Evolutionary conservation across 257 asterid genomes (phyloP).

Genomic region (Nemophila menziesii): DNA sequence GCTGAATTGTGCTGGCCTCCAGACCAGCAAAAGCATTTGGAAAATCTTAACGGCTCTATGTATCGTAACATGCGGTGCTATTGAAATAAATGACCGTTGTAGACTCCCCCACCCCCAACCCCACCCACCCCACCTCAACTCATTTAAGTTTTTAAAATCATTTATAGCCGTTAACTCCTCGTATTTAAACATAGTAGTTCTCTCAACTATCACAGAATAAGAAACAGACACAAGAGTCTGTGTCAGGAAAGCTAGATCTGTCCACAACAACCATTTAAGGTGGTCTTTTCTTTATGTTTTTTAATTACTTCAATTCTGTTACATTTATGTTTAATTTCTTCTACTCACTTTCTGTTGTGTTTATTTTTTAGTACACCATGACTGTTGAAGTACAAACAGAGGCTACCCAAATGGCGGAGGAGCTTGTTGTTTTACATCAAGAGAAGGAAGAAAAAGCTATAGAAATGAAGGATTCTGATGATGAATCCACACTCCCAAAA

Average conservation of each 20-base stretch:
- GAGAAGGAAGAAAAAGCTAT: constrained; percentile 15
- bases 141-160: constrained; percentile 3
- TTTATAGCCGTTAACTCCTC: constrained; percentile 30
- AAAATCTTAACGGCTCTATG: constrained; percentile 58
- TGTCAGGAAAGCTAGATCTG: constrained; percentile 1
- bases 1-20: constrained; percentile 34
- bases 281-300: not conserved
- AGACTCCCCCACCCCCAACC: no score
- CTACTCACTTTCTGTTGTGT: not conserved
- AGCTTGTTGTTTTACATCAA: constrained; percentile 9
- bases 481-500: constrained; percentile 23
- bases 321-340: not conserved
- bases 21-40: constrained; percentile 24
- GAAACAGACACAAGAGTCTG: not conserved
- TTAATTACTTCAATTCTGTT: not conserved
- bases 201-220: not conserved
- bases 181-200: constrained; percentile 1
- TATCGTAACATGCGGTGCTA: constrained; percentile 38
- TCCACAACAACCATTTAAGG: not conserved
- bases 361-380: constrained; percentile 17
- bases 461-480: constrained; percentile 19
- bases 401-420: constrained; percentile 28
- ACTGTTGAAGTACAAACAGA: constrained; percentile 50
- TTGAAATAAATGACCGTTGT: constrained; percentile 56
- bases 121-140: no score